phyloP scores from a whole-genome alignment of 2,329 filamentous ascomycete species.

The Aspergillus pseudoterreus region DNA sequence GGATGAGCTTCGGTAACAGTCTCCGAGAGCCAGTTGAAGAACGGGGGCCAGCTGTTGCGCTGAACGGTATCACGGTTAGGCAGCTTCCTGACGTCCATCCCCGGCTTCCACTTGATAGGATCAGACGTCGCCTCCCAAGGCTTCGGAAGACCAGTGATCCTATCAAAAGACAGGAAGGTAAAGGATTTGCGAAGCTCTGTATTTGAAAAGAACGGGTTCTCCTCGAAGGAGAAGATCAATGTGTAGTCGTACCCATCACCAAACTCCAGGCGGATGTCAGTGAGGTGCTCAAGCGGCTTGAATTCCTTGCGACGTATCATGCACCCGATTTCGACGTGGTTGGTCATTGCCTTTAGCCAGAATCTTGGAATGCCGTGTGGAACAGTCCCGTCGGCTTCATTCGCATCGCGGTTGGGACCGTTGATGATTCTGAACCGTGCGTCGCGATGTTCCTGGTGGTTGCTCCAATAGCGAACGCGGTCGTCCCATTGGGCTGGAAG shows the following conservation, averaged over 20 bases:
- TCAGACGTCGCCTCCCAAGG: neutral
- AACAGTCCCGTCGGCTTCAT: neutral
- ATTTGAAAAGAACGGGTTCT: neutral
- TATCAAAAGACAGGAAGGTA: neutral
- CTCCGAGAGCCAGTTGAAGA: neutral
- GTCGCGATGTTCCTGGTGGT: neutral
- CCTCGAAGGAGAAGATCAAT: neutral
- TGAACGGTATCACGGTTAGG: neutral
- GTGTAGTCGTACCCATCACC: neutral
- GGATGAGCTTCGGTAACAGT: neutral
- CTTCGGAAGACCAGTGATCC: neutral
- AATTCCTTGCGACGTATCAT: neutral
- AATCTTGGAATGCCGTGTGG: neutral
- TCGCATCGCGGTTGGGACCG: neutral
- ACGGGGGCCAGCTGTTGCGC: neutral
- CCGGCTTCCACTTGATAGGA: neutral
- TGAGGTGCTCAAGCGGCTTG: neutral
- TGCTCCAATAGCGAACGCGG: neutral
- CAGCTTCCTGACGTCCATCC: neutral
- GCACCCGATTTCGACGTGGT: neutral
- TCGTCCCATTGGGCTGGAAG: neutral
- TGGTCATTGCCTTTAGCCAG: neutral
- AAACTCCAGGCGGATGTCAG: neutral
- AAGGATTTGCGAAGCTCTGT: neutral
- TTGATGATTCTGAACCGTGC: neutral